These are phyloP conservation scores for Xylaria scruposa DNA, from an alignment of 495 filamentous ascomycete genomes.

Conservation along the genomic window DNA sequence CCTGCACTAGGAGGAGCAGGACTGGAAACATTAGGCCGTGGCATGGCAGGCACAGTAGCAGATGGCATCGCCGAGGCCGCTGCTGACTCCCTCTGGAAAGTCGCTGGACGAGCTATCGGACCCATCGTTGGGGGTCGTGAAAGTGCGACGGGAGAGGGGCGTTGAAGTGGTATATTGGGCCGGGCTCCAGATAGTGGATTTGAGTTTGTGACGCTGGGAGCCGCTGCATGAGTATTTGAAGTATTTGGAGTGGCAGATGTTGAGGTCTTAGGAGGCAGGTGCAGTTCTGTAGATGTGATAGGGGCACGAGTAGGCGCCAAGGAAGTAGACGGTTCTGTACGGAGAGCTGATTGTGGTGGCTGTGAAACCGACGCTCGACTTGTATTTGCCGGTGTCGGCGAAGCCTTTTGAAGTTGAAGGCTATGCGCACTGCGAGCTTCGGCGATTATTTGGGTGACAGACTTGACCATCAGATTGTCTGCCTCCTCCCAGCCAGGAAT, in stretches of 20 bases:
- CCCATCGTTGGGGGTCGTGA: constrained; percentile 34
- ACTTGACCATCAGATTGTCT: constrained; percentile 41
- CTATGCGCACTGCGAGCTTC: constrained; percentile 38
- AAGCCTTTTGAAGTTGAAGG: constrained; percentile 25
- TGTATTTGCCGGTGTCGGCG: constrained; percentile 23
- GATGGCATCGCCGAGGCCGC: constrained; percentile 6
- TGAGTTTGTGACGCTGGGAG: constrained; percentile 17
- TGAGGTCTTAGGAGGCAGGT: constrained; percentile 22
- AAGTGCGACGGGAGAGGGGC: constrained; percentile 38
- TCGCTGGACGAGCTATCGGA: constrained; percentile 35
- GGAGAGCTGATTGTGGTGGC: constrained; percentile 25
- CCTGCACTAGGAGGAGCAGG: constrained; percentile 42
- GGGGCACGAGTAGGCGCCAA: constrained; percentile 30
- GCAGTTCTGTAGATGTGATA: constrained; percentile 20
- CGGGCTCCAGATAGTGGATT: constrained; percentile 29
- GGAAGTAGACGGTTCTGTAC: constrained; percentile 33
- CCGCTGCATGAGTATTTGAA: constrained; percentile 15
- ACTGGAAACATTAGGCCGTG: constrained; percentile 37
- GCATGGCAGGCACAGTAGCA: constrained; percentile 20
- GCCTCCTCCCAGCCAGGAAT: constrained; percentile 44
- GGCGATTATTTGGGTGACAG: constrained; percentile 41
- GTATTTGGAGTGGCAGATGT: constrained; percentile 15
- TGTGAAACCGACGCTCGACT: constrained; percentile 25
- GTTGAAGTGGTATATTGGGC: constrained; percentile 39
- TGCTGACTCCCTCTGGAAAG: constrained; percentile 31